These are phyloP conservation scores for Kernera saxatilis DNA, from an alignment of 345 rosid species.

Conservation along the genomic window DNA sequence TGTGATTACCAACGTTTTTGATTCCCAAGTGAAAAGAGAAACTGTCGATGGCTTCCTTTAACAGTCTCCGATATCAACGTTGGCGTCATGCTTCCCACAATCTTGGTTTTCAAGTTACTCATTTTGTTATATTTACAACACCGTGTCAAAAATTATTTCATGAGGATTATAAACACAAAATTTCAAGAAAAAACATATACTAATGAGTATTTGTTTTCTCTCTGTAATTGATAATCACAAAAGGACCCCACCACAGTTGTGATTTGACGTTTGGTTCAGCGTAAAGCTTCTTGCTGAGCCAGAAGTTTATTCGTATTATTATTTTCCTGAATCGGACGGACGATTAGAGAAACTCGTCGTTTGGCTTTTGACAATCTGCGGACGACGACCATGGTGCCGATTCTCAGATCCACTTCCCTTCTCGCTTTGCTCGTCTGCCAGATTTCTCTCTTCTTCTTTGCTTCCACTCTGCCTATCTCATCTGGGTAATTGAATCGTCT, in stretches of 20 bases:
- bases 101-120: too few relatives aligned
- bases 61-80: too few relatives aligned
- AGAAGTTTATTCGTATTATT: not conserved
- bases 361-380: not conserved
- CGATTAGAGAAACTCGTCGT: conserved; percentile 7
- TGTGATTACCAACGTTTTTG: conserved; percentile 13
- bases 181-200: too few relatives aligned
- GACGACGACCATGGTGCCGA: conserved; percentile 41
- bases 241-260: not conserved
- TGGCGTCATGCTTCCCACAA: too few relatives aligned
- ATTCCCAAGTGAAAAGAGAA: not conserved
- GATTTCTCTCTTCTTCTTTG: conserved; percentile 27
- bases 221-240: not conserved
- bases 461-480: conserved; percentile 39
- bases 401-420: conserved; percentile 37
- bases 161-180: too few relatives aligned
- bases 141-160: too few relatives aligned
- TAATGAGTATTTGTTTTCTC: too few relatives aligned
- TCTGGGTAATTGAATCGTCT: conserved; percentile 33
- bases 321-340: not conserved
- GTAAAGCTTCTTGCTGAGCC: not conserved
- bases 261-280: not conserved
- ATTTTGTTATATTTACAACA: too few relatives aligned
- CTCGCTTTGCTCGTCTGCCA: conserved; percentile 25
- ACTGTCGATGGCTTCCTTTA: not conserved